phyloP scores from a whole-genome alignment of 768 basidiomycete species.

The Rhodotorula graminis region DNA sequence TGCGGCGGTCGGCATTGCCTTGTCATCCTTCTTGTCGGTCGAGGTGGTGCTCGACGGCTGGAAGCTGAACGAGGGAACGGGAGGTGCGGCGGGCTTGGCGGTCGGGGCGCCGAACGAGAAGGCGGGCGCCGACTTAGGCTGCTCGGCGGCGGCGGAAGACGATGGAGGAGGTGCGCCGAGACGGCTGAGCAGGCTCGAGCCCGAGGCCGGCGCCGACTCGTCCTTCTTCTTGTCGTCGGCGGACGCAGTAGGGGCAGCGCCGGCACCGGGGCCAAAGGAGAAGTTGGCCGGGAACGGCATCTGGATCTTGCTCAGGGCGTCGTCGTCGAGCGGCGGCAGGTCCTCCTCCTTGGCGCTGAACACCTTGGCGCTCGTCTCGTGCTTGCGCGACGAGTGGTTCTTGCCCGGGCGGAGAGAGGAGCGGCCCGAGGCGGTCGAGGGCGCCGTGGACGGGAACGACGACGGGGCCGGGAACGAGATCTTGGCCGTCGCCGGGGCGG shows the following conservation, averaged over 20 bases:
- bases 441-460: not conserved
- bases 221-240: conserved; percentile 7
- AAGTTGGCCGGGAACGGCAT: conserved; percentile 26
- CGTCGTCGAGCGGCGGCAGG: conserved; percentile 31
- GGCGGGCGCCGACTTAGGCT: not conserved
- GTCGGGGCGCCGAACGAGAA: conserved; percentile 16
- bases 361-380: conserved; percentile 24
- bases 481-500: conserved; percentile 14
- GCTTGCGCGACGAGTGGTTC: conserved; percentile 24
- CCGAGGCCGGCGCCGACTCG: not conserved
- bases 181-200: conserved; percentile 7
- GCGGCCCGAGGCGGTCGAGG: conserved; percentile 6
- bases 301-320: conserved; percentile 16
- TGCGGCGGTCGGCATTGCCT: not conserved
- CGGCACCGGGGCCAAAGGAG: conserved; percentile 6
- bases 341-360: conserved; percentile 37
- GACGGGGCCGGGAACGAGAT: conserved; percentile 25
- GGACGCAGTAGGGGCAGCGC: not conserved
- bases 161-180: not conserved
- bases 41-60: not conserved
- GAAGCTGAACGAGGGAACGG: conserved; percentile 7
- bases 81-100: not conserved
- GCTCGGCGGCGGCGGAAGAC: not conserved
- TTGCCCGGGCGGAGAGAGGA: conserved; percentile 34
- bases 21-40: not conserved